Evolutionary conservation across 2,329 filamentous ascomycete species (phyloP).

Genomic region (Colletotrichum horii): DNA sequence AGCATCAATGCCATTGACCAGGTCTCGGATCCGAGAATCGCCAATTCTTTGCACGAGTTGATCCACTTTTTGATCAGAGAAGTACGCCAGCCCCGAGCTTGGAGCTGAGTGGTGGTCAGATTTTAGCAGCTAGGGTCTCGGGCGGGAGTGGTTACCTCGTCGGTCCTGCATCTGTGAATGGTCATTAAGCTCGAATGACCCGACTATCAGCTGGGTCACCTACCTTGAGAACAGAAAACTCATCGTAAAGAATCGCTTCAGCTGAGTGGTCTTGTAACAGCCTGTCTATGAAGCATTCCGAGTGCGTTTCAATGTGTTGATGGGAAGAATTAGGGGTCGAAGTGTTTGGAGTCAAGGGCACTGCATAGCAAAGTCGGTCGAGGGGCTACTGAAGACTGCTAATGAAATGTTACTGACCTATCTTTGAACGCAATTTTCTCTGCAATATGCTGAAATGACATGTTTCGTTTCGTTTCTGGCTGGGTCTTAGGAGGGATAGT

Average conservation of each 20-base stretch:
- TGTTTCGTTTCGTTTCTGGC: neutral
- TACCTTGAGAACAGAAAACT: neutral
- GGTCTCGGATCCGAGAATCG: neutral
- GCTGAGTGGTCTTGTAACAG: neutral
- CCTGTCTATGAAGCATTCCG: neutral
- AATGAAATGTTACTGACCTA: neutral
- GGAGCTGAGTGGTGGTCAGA: neutral
- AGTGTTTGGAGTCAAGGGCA: neutral
- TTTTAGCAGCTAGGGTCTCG: neutral
- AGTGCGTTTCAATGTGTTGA: neutral
- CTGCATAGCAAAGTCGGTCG: neutral
- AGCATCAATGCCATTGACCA: neutral
- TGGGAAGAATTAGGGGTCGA: neutral
- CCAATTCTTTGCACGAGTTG: neutral
- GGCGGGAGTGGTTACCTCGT: neutral
- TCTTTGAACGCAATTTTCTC: neutral
- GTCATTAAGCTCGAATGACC: accelerated
- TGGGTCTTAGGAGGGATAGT: neutral
- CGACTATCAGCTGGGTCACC: neutral
- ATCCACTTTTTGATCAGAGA: neutral
- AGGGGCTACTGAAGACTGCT: neutral
- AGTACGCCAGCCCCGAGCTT: neutral
- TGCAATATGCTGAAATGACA: neutral
- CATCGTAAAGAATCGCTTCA: neutral
- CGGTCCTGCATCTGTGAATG: neutral